Percentiles rank a stretch among this genome's conserved stretches.
These are phyloP conservation scores for Ceratobasidium sp. DNA, from an alignment of 1,284 basidiomycete genomes.

Conservation along the genomic window DNA sequence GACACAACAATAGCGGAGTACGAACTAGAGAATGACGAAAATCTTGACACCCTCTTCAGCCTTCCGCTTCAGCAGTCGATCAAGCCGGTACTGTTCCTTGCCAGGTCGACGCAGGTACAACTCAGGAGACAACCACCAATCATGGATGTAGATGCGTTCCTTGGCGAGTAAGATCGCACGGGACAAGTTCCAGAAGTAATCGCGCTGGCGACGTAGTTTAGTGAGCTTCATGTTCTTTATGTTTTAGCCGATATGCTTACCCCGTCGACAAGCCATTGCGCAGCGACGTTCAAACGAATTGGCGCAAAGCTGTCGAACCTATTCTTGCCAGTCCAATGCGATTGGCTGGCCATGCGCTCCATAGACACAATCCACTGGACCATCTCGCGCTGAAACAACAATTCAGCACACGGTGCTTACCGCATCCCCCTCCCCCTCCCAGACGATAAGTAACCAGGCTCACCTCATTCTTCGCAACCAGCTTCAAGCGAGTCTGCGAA, in stretches of 20 bases:
- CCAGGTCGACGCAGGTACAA: conserved; percentile 79
- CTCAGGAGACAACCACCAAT: conserved; percentile 96
- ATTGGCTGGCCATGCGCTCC: conserved; percentile 83
- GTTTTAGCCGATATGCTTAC: conserved; percentile 61
- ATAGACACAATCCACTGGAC: conserved; percentile 96
- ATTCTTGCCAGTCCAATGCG: conserved; percentile 85
- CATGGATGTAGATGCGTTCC: conserved; percentile 92
- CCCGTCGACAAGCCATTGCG: conserved; percentile 99
- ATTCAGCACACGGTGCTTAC: not conserved
- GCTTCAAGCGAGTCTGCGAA: conserved; percentile 89
- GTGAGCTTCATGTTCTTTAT: conserved; percentile 36
- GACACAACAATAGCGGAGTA: conserved; percentile 34
- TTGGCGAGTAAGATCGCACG: conserved; percentile 92
- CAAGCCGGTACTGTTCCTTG: conserved; percentile 90
- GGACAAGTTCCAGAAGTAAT: conserved; percentile 98
- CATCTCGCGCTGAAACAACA: conserved; percentile 83
- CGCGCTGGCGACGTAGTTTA: conserved; percentile 69
- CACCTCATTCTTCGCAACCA: conserved; percentile 91
- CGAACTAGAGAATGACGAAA: conserved; percentile 93
- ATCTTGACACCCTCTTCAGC: conserved; percentile 97
- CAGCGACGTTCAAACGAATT: conserved; percentile 91
- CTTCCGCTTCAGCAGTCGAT: conserved; percentile 90
- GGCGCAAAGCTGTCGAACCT: conserved; percentile 96
- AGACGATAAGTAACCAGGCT: conserved; percentile 46
- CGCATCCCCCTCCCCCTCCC: not conserved